phyloP scores from a whole-genome alignment of 2,329 filamentous ascomycete genomes.

The Ophiostoma sp. region DNA sequence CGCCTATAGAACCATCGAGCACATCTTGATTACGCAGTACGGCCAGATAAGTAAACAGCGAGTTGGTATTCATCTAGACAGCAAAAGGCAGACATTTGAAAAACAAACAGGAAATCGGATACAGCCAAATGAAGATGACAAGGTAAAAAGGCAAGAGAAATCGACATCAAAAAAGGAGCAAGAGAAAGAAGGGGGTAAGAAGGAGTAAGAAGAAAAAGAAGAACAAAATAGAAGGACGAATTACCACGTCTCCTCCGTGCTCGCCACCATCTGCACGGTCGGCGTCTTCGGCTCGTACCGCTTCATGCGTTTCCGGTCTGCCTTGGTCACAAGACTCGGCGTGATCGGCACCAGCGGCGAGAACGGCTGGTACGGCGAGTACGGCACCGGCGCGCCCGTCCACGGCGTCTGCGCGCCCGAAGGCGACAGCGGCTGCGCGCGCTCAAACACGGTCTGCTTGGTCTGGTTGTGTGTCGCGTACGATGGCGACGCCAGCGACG shows the following conservation, averaged over 20 bases:
- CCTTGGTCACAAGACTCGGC: constrained; percentile 65
- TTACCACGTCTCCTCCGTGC: constrained; percentile 61
- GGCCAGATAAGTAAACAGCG: background rate
- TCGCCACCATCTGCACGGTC: constrained; percentile 56
- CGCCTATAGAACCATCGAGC: too few species aligned
- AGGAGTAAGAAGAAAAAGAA: background rate
- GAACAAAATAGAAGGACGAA: background rate
- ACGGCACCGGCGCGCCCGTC: constrained; percentile 59
- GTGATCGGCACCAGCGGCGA: constrained; percentile 71
- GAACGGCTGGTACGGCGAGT: constrained; percentile 74
- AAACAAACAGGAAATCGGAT: background rate
- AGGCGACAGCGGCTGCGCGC: constrained; percentile 51
- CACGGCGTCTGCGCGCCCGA: constrained; percentile 55
- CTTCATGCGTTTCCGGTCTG: constrained; percentile 64
- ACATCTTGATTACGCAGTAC: too few species aligned
- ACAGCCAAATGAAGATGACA: background rate
- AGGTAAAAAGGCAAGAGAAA: too few species aligned
- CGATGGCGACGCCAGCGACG: constrained; percentile 48
- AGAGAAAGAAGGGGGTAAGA: too few species aligned
- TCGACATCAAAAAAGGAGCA: too few species aligned
- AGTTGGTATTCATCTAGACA: constrained; percentile 11
- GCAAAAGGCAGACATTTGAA: too few species aligned
- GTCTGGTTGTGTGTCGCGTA: constrained; percentile 38
- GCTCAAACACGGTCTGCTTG: constrained; percentile 62
- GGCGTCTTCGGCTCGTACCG: constrained; percentile 60